Evolutionary conservation across 805 yeast genomes (phyloP).

Genomic region (Monosporozyma servazzii): DNA sequence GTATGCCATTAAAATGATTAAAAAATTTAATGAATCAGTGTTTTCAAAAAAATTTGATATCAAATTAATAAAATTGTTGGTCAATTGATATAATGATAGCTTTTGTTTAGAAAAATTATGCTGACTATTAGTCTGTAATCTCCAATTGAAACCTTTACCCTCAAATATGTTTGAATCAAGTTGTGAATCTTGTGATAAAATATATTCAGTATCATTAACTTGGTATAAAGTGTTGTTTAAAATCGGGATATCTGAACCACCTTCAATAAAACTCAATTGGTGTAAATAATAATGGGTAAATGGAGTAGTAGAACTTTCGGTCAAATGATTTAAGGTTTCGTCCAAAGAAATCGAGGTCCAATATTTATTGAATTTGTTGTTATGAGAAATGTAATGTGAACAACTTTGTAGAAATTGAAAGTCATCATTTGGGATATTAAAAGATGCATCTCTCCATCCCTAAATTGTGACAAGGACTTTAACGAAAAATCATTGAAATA

Average conservation of each 20-base stretch:
- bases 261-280: constrained; percentile 21
- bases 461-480: neutral
- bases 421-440: neutral
- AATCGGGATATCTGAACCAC: constrained; percentile 11
- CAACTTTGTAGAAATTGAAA: neutral
- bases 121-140: constrained; percentile 8
- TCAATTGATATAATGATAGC: neutral
- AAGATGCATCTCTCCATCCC: neutral
- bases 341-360: constrained; percentile 17
- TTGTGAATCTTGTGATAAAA: constrained; percentile 25
- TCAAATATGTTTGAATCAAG: constrained; percentile 13
- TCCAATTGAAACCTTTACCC: neutral
- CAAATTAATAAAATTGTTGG: constrained; percentile 2
- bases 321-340: constrained; percentile 11
- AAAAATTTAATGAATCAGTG: constrained; percentile 81
- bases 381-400: neutral
- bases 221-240: constrained; percentile 28
- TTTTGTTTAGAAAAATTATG: constrained; percentile 18
- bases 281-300: constrained; percentile 26
- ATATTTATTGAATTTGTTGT: neutral
- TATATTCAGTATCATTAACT: constrained; percentile 15
- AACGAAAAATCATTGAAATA: constrained; percentile 38
- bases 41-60: constrained; percentile 36
- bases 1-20: constrained; percentile 71
- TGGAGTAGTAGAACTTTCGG: constrained; percentile 1